Conservation (phyloP, 345 rosid genomes). For the Zanthoxylum bungeanum region DNA sequence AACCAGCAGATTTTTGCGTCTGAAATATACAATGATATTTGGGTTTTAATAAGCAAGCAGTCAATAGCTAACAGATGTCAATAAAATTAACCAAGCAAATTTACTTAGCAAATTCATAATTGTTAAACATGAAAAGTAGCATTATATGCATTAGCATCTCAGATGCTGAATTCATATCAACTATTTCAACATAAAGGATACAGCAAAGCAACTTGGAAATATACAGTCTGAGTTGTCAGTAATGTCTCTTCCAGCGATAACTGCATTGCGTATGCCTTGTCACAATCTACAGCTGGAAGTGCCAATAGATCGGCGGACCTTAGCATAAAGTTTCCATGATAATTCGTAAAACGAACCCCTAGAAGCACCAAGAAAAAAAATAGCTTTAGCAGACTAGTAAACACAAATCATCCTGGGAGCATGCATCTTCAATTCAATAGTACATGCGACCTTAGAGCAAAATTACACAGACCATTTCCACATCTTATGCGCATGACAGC, state of each 20-base stretch:
- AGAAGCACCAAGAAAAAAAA: conserved; percentile 27
- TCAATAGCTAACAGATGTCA: neutral
- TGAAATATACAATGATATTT: neutral
- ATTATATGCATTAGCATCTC: neutral
- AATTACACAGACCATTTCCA: conserved; percentile 72
- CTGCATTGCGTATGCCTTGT: conserved; percentile 98
- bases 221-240: conserved; percentile 82
- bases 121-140: neutral
- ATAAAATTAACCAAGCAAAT: neutral
- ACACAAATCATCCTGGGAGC: neutral
- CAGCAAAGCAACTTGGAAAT: conserved; percentile 98
- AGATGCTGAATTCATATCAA: neutral
- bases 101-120: neutral
- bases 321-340: conserved; percentile 98
- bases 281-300: conserved; percentile 98
- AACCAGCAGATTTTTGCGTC: neutral
- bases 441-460: neutral
- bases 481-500: conserved; percentile 99
- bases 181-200: conserved; percentile 56
- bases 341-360: conserved; percentile 92
- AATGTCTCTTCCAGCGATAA: conserved; percentile 87
- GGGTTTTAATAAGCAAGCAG: neutral
- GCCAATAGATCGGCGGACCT: conserved; percentile 93
- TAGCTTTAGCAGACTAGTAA: conserved; percentile 10
- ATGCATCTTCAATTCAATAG: conserved; percentile 7